Conservation (phyloP, 2,329 filamentous ascomycete species). For the Myriosclerotinia duriaeana region DNA sequence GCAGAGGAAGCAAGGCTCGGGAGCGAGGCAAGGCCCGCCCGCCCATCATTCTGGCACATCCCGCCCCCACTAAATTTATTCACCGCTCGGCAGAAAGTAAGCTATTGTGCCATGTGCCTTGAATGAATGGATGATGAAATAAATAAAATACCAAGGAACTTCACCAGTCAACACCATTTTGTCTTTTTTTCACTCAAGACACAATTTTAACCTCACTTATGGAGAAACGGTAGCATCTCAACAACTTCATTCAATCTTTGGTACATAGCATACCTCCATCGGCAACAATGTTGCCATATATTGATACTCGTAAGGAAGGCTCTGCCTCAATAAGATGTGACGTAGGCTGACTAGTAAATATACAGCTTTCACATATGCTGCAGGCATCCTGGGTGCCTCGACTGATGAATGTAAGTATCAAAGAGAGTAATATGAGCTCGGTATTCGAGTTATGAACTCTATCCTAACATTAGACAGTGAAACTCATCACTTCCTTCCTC, state of each 20-base stretch:
- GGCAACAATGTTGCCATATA: slow-evolving; percentile 59
- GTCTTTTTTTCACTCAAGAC: background rate
- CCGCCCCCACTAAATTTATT: background rate
- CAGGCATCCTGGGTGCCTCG: slow-evolving; percentile 58
- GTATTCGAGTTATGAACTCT: background rate
- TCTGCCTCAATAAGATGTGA: slow-evolving; percentile 14
- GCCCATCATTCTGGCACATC: background rate
- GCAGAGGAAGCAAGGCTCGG: slow-evolving; percentile 17
- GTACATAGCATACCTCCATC: background rate
- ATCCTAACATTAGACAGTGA: slow-evolving; percentile 60
- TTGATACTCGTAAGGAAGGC: slow-evolving; percentile 54
- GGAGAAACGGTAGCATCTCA: slow-evolving; percentile 30
- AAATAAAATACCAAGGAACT: slow-evolving; percentile 14
- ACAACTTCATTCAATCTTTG: background rate
- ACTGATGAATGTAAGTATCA: slow-evolving; percentile 58
- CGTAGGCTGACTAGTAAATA: slow-evolving; percentile 35
- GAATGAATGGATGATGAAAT: background rate
- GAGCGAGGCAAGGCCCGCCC: background rate
- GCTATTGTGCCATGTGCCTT: slow-evolving; percentile 2
- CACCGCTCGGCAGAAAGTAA: slow-evolving; percentile 17
- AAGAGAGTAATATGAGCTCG: background rate
- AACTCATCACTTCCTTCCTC: slow-evolving; percentile 87
- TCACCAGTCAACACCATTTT: background rate
- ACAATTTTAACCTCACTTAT: slow-evolving; percentile 27
- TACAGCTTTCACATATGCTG: slow-evolving; percentile 61